phyloP scores from a whole-genome alignment of 768 basidiomycete species.

The Pleurotus eryngii region DNA sequence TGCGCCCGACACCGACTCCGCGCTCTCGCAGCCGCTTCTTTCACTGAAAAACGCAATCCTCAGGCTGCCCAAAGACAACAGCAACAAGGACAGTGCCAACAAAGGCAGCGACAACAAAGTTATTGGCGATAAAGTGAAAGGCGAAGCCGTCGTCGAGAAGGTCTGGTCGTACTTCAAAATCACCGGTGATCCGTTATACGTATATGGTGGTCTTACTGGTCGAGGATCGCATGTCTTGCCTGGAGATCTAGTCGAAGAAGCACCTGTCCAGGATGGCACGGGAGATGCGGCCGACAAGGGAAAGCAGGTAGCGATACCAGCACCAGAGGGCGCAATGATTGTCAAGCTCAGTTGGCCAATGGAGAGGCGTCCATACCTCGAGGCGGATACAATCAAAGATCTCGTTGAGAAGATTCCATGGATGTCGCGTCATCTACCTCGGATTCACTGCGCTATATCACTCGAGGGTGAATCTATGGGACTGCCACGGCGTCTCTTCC shows the following conservation, averaged over 20 bases:
- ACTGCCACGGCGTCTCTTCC: slow-evolving; percentile 9
- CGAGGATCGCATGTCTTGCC: slow-evolving; percentile 16
- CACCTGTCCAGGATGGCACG: background rate
- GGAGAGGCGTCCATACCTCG: background rate
- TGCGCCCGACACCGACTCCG: too few relatives aligned
- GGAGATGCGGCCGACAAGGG: background rate
- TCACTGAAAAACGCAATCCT: too few relatives aligned
- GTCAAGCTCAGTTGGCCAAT: slow-evolving; percentile 18
- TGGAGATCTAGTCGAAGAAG: background rate
- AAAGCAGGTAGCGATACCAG: too few relatives aligned
- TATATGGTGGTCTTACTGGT: slow-evolving; percentile 12
- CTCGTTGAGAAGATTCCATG: slow-evolving; percentile 10
- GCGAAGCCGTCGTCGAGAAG: too few relatives aligned
- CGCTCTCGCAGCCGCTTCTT: too few relatives aligned
- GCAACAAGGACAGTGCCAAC: too few relatives aligned
- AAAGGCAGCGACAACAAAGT: too few relatives aligned
- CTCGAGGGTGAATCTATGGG: slow-evolving; percentile 5
- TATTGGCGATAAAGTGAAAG: too few relatives aligned
- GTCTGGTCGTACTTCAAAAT: too few relatives aligned
- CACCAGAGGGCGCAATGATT: background rate
- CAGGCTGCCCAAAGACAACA: too few relatives aligned
- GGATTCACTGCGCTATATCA: background rate
- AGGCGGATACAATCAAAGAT: slow-evolving; percentile 8
- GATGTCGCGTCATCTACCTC: slow-evolving; percentile 15
- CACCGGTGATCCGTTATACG: slow-evolving; percentile 2